phyloP scores from a whole-genome alignment of 805 yeast genomes.

The Komagataella kurtzmanii region DNA sequence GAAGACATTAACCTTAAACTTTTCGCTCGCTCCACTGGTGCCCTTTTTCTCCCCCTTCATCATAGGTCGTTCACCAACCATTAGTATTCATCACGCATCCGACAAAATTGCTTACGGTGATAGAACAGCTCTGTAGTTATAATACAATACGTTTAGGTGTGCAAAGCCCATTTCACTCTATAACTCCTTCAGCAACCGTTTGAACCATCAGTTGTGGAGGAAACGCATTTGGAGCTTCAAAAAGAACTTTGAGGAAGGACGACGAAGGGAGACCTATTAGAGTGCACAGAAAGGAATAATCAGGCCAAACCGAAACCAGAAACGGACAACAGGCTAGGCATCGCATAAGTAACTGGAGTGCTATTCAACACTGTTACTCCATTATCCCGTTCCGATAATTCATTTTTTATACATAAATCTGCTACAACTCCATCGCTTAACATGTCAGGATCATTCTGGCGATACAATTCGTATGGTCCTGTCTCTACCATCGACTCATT shows the following conservation, averaged over 20 bases:
- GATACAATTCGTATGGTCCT: slow-evolving; percentile 22
- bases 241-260: background rate
- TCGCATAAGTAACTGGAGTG: background rate
- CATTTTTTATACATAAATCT: background rate
- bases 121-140: background rate
- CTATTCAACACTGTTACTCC: background rate
- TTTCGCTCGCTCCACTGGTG: background rate
- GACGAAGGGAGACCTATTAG: background rate
- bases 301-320: background rate
- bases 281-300: background rate
- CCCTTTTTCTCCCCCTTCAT: background rate
- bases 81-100: background rate
- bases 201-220: background rate
- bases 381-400: background rate
- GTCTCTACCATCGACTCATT: slow-evolving; percentile 8
- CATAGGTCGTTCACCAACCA: background rate
- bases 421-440: slow-evolving; percentile 36
- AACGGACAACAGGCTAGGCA: background rate
- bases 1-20: background rate
- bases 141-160: background rate
- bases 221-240: background rate
- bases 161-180: background rate
- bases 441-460: slow-evolving; percentile 35
- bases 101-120: background rate
- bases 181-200: background rate